Evolutionary conservation across 2,329 filamentous ascomycete genomes (phyloP).

Genomic region (Oidium heveae): DNA sequence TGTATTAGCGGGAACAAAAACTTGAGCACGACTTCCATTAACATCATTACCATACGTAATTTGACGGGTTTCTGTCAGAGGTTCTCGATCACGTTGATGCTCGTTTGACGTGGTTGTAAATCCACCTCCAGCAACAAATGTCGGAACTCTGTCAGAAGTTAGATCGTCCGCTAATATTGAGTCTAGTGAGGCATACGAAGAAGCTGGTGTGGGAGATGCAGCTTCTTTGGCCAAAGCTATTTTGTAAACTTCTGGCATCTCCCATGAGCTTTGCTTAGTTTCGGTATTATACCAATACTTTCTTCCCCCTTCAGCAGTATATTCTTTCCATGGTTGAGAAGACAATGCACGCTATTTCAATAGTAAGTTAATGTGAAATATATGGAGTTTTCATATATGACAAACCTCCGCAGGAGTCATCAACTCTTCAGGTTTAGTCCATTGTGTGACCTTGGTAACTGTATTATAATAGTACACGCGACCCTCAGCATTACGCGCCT

Average conservation of each 20-base stretch:
- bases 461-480: too few species aligned
- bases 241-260: conserved; percentile 68
- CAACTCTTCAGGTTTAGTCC: too few species aligned
- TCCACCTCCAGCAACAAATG: conserved; percentile 20
- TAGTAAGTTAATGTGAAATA: neutral
- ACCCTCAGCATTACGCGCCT: too few species aligned
- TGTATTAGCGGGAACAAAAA: conserved; percentile 34
- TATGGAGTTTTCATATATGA: too few species aligned
- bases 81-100: conserved; percentile 15
- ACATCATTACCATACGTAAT: conserved; percentile 30
- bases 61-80: conserved; percentile 29
- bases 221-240: conserved; percentile 38
- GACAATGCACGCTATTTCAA: conserved; percentile 42
- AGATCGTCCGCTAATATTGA: neutral
- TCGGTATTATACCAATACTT: conserved; percentile 94
- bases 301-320: conserved; percentile 60
- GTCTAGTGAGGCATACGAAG: conserved; percentile 18
- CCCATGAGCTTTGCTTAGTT: conserved; percentile 82
- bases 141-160: conserved; percentile 7
- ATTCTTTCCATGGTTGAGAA: conserved; percentile 79
- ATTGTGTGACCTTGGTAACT: too few species aligned
- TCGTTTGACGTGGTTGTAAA: conserved; percentile 13
- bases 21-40: conserved; percentile 22
- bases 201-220: conserved; percentile 17
- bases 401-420: too few species aligned